Base-by-base conservation (phyloP, 306 rosid species). In the Quercus engelmannii region DNA sequence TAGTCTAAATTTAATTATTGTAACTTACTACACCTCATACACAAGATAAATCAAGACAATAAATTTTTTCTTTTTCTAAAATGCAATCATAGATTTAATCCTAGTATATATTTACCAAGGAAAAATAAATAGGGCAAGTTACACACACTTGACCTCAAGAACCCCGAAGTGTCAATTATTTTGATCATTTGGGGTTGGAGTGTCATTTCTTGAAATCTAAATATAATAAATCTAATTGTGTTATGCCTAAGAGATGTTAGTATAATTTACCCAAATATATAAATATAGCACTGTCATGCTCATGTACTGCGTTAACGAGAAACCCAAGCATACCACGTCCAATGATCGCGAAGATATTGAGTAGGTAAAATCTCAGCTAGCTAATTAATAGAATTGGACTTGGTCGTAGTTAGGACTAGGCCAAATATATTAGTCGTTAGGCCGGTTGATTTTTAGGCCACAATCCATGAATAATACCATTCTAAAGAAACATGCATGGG, bases 371-470 rank as follows among this genome's bases (percentile, higher is more conserved):
- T 78, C 83, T 72, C 69, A 43, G 82, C 69, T 71, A 43, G 82
- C 69, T 74, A 74, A 70, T 76, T 78, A 81, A 77, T 75, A 79
- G 75, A 73, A 75, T 62, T 26, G 61, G 56, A 75, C 80, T 76
- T 83, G 85, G 88, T 76, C 76, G 80, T 62, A 72, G 79, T 82
- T 85, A 79, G 82, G 83, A 84, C 86, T 85, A 87, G 77, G 82
- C 78, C 71, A 72, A 56, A 76, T 80, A 67, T 71, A 21, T 80
- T 85, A 85, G 84, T 86, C 74, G 80, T 80, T 88, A 91, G 92
- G 88, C 89, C 91, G 90, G 95, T 84, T 77, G 81, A 76, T 73
- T 79, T 52, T 59, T 43, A 64, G 55, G 79, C 73, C 81, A 62
- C 76, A 77, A 77, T 73, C 26, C 38, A 73, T 51, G 19, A 17